Evolutionary conservation across 352 stramenopile species (phyloP).

Genomic region (Phytophthora europaea): DNA sequence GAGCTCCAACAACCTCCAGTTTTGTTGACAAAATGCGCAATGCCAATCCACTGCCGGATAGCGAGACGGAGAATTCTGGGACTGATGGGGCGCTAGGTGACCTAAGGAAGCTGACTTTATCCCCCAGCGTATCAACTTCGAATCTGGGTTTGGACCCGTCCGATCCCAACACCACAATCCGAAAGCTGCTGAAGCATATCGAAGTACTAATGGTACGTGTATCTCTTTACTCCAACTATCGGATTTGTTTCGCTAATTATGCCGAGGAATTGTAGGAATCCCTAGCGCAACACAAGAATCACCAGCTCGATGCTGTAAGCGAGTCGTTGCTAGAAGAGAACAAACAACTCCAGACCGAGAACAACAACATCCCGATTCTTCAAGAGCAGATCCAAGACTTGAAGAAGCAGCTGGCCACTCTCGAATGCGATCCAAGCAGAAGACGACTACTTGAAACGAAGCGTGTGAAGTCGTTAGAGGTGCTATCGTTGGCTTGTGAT

Average conservation of each 20-base stretch:
- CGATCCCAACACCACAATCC: constrained; percentile 83
- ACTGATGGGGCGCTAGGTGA: neutral
- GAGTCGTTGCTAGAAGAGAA: constrained; percentile 70
- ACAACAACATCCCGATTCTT: constrained; percentile 89
- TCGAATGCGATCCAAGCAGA: constrained; percentile 14
- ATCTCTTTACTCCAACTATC: neutral
- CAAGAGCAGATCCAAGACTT: constrained; percentile 74
- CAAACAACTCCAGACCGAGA: constrained; percentile 74
- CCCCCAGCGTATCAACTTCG: constrained; percentile 45
- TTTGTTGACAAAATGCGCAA: constrained; percentile 76
- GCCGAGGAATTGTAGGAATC: constrained; percentile 53
- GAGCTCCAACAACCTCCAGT: constrained; percentile 20
- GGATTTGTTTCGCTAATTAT: neutral
- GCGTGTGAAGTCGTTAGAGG: constrained; percentile 57
- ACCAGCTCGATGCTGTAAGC: constrained; percentile 58
- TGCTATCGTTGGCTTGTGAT: constrained; percentile 4
- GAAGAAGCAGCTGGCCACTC: constrained; percentile 59
- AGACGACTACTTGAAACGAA: constrained; percentile 28
- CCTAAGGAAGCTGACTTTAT: constrained; percentile 23
- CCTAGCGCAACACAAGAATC: constrained; percentile 64
- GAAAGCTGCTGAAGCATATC: constrained; percentile 88
- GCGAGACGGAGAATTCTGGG: constrained; percentile 7
- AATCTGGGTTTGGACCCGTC: constrained; percentile 82
- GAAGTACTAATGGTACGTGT: constrained; percentile 75
- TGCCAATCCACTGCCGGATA: constrained; percentile 47